Base-by-base conservation (phyloP, 306 rosid species). In the Datisca glomerata region DNA sequence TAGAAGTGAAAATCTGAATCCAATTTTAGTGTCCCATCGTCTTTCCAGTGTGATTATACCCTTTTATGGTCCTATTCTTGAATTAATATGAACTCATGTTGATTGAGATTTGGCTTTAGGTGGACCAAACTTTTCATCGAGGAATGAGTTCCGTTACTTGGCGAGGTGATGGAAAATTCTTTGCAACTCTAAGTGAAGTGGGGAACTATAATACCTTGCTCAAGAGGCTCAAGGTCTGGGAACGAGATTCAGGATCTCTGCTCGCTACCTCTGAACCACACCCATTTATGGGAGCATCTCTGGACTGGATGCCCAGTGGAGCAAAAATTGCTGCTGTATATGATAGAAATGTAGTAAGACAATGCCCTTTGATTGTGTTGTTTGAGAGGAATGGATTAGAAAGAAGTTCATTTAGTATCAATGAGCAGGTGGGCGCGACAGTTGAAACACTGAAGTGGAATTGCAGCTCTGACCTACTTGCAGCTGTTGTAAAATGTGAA, bases 291-390 rank as follows among this genome's bases (percentile, higher is more conserved):
- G 84, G 79, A 36, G 27, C 78, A 18, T 67, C 68, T 64, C 56
- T 89, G 63, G 98, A 89, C 28, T 89, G 98, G 98, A 80, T 89
- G 95, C 93, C 98, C 8, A 70, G 86, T 66, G 98, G 98, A 58
- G 98, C 86, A 12, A 89, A 89, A 73, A 60, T 89, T 72, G 95
- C 93, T 2, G 73, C 81, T 44, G 86, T 78, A 53, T 80, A 69
- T 73, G 86, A 74, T 21, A 47, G 66, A 42, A 75, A 66, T 61
- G 57, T 56, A 43, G 86, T 61, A 44, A 72, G 65, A 61, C 67
- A 72, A 54, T 80, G 78, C 28, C 91, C 91, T 20, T 47, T 76
- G 0, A 52, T 89, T 67, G 91, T 67, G 55, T 84, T 89, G 70
- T 80, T 63, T 41, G 98, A 89, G 85, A 89, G 84, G 70, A 89